These are phyloP conservation scores for Cutaneotrichosporon cavernicola DNA, from an alignment of 1,284 basidiomycete genomes.

Conservation along the genomic window DNA sequence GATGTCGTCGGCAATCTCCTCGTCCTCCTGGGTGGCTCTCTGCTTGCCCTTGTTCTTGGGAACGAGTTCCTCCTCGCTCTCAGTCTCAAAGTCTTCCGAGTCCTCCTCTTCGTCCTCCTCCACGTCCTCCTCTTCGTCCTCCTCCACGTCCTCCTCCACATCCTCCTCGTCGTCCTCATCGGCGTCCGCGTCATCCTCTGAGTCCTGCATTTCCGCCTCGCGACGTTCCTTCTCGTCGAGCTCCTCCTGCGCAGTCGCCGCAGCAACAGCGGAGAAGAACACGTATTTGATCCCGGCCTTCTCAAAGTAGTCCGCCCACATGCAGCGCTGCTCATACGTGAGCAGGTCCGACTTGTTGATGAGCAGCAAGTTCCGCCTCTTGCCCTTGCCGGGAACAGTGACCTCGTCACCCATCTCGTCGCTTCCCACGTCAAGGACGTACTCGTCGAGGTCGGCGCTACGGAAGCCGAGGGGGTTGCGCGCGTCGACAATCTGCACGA, in stretches of 20 bases:
- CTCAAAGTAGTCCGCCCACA: conserved; percentile 95
- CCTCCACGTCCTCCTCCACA: conserved; percentile 43
- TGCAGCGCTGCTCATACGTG: conserved; percentile 78
- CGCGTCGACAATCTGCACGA: conserved; percentile 95
- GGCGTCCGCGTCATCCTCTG: conserved; percentile 35
- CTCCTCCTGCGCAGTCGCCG: conserved; percentile 74
- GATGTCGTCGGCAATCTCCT: conserved; percentile 28
- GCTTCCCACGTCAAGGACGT: conserved; percentile 81
- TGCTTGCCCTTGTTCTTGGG: conserved; percentile 37
- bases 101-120: conserved; percentile 28
- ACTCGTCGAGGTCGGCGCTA: conserved; percentile 85
- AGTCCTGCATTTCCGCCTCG: conserved; percentile 42
- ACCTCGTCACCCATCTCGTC: conserved; percentile 59
- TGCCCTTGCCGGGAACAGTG: conserved; percentile 63
- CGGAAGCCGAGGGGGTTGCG: conserved; percentile 87
- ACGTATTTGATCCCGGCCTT: conserved; percentile 75
- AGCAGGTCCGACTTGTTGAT: conserved; percentile 97
- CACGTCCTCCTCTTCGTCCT: conserved; percentile 18
- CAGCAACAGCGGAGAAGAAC: conserved; percentile 94
- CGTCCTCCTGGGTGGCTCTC: conserved; percentile 21
- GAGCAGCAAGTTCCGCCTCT: conserved; percentile 73
- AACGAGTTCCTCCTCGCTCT: conserved; percentile 31
- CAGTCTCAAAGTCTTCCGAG: conserved; percentile 38
- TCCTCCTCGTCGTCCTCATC: conserved; percentile 39
- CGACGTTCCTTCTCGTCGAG: conserved; percentile 56